A percentile compares a stretch with the other conserved stretches of the same genome.
phyloP scores from a whole-genome alignment of 2,329 filamentous ascomycete genomes.

The Colletotrichum theobromicola region DNA sequence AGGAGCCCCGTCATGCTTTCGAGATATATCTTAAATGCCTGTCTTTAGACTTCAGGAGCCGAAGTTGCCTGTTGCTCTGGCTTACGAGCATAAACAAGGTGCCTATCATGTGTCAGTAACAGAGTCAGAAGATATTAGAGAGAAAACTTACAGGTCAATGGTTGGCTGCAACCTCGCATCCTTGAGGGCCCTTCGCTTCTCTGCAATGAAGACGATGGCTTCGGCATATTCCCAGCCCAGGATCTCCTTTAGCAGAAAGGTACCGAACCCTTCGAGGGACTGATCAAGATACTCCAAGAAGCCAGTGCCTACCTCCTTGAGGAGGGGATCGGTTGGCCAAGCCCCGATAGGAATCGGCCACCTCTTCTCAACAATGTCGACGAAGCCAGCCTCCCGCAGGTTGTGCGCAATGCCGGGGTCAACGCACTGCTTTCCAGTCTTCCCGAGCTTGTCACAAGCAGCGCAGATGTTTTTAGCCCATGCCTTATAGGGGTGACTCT shows the following conservation, averaged over 20 bases:
- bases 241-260: constrained; percentile 31
- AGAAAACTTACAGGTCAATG: background rate
- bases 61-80: no score
- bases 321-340: constrained; percentile 19
- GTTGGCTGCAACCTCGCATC: background rate
- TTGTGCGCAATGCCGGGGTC: background rate
- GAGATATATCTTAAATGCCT: no score
- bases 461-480: background rate
- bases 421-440: background rate
- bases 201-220: constrained; percentile 23
- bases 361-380: constrained; percentile 14
- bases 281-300: constrained; percentile 27
- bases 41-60: no score
- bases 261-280: constrained; percentile 32
- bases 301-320: constrained; percentile 20
- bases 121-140: no score
- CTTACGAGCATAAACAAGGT: no score
- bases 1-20: no score
- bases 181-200: constrained; percentile 21
- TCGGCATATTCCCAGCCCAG: constrained; percentile 31
- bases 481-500: background rate
- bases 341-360: constrained; percentile 21
- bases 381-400: constrained; percentile 23
- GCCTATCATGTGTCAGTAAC: no score
- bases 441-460: background rate